Base-by-base conservation (phyloP, 1,139 yeast genomes). In the Suhomyces bokatorum region DNA sequence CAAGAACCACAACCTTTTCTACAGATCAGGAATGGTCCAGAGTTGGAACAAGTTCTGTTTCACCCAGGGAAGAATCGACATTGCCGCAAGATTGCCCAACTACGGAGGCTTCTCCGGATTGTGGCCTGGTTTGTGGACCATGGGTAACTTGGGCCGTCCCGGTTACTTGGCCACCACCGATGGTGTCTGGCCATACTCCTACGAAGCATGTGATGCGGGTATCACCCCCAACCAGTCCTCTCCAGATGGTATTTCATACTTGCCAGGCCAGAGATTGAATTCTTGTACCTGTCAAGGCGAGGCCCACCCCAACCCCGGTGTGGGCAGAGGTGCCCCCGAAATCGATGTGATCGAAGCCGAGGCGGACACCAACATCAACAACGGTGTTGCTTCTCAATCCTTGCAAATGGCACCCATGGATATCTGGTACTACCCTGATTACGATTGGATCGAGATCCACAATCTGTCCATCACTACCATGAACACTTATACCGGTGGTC, bases 311-410 rank as follows among this genome's bases (percentile, higher is more conserved):
- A 87, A 82, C 56, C 76, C 71, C 5, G 96, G 96, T 32, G 64
- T 64, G 2, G 96, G 96, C 20, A 78, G 96, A 61, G 95, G 96
- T 40, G 95, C 95, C 0, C 95, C 96, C 1, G 96, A 88, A 74
- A 85, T 88, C 54, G 96, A 88, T 78, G 81, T 82, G 34, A 58
- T 88, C 39, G 96, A 88, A 76, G 96, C 86, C 46, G 84, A 85
- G 48, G 77, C 78, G 5, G 80, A 74, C 50, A 69, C 79, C 4
- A 67, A 61, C 38, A 49, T 56, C 30, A 76, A 75, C 43, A 69
- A 69, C 14, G 93, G 91, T 53, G 76, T 83, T 26, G 95, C 84
- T 1, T 85, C 96, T 4, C 96, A 88, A 66, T 86, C 96, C 1
- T 64, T 81, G 49, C 96, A 88, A 69, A 67, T 86, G 53, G 96